Percentiles rank a stretch among this genome's conserved stretches.
These are phyloP conservation scores for Podospora pseudoanserina DNA, from an alignment of 495 filamentous ascomycete species.

Conservation along the genomic window DNA sequence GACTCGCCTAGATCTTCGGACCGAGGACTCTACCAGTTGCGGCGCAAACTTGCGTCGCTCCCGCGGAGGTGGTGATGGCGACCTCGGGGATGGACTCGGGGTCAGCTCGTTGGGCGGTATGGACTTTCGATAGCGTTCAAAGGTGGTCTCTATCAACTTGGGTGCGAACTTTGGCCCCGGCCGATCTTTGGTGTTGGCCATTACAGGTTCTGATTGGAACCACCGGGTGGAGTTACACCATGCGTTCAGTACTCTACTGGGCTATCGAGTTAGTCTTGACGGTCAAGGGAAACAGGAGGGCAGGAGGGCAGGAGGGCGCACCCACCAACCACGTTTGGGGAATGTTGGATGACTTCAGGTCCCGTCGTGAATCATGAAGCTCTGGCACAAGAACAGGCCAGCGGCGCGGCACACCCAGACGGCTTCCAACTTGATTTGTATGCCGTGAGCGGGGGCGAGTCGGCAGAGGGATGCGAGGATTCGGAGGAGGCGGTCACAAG, in stretches of 20 bases:
- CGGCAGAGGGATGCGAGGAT: slow-evolving; percentile 10
- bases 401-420: slow-evolving; percentile 4
- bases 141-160: slow-evolving; percentile 58
- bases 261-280: neutral
- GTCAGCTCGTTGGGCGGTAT: slow-evolving; percentile 46
- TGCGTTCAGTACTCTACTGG: neutral
- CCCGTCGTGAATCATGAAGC: too few relatives aligned
- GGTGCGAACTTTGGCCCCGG: slow-evolving; percentile 51
- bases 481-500: slow-evolving; percentile 21
- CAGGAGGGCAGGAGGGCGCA: neutral
- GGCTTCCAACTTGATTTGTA: slow-evolving; percentile 20
- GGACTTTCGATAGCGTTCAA: slow-evolving; percentile 48
- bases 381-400: neutral
- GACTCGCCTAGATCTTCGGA: slow-evolving; percentile 51
- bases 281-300: neutral
- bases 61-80: slow-evolving; percentile 29
- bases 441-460: slow-evolving; percentile 4
- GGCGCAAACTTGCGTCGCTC: slow-evolving; percentile 54
- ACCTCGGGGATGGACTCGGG: slow-evolving; percentile 49
- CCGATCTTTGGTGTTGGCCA: slow-evolving; percentile 29
- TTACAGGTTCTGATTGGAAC: slow-evolving; percentile 12
- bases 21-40: slow-evolving; percentile 64
- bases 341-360: neutral
- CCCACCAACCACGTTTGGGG: neutral
- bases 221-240: slow-evolving; percentile 9